Evolutionary conservation across 768 basidiomycete genomes (phyloP).

Genomic region (Auriscalpium orientale): DNA sequence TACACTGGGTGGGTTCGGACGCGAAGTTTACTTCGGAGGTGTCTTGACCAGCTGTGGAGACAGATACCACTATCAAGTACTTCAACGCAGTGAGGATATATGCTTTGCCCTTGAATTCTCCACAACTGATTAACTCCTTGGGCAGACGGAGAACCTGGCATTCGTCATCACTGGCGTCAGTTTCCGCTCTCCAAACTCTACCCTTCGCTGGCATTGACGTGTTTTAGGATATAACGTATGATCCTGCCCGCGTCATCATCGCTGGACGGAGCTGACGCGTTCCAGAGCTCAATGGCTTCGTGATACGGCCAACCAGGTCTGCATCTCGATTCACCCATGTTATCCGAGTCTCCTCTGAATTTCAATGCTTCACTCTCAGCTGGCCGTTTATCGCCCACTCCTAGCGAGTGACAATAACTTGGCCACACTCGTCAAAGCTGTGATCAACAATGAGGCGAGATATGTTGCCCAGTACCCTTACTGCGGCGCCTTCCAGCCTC

Average conservation of each 20-base stretch:
- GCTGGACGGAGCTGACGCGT: background rate
- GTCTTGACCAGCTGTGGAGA: background rate
- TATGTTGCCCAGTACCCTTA: slow-evolving; percentile 71
- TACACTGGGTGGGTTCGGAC: slow-evolving; percentile 50
- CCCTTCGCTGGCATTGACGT: background rate
- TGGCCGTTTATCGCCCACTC: slow-evolving; percentile 61
- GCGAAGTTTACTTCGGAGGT: background rate
- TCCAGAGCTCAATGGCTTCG: slow-evolving; percentile 76
- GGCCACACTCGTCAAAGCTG: slow-evolving; percentile 64
- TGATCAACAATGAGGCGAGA: slow-evolving; percentile 73
- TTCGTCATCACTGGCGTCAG: slow-evolving; percentile 76
- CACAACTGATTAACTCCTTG: background rate
- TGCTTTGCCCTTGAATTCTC: background rate
- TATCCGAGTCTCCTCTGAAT: background rate
- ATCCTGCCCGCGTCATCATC: slow-evolving; percentile 11
- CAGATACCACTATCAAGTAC: slow-evolving; percentile 77
- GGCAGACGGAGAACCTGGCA: slow-evolving; percentile 57
- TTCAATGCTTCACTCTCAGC: slow-evolving; percentile 30
- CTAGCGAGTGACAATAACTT: slow-evolving; percentile 50
- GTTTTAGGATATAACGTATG: slow-evolving; percentile 67
- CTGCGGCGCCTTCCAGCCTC: slow-evolving; percentile 78
- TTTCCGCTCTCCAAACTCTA: background rate
- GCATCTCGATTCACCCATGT: slow-evolving; percentile 2
- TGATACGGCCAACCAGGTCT: slow-evolving; percentile 72
- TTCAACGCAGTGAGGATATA: slow-evolving; percentile 45